These are phyloP conservation scores for Microascus cirrosus DNA, from an alignment of 2,329 filamentous ascomycete genomes.

Conservation along the genomic window DNA sequence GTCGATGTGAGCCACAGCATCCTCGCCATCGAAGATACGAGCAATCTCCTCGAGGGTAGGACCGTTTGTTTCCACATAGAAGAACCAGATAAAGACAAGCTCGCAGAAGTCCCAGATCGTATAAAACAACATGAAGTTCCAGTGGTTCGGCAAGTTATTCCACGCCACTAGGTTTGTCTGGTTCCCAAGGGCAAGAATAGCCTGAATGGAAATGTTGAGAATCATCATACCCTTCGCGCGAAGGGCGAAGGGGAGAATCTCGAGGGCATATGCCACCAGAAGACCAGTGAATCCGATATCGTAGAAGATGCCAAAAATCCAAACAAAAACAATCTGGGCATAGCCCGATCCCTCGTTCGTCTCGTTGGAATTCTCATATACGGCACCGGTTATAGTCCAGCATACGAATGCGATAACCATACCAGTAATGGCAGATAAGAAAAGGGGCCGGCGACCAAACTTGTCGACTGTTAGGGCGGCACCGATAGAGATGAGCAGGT, in stretches of 20 bases:
- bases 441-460: conserved; percentile 40
- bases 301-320: conserved; percentile 48
- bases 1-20: conserved; percentile 43
- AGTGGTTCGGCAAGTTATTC: conserved; percentile 47
- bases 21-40: conserved; percentile 58
- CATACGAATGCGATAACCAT: conserved; percentile 35
- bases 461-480: conserved; percentile 39
- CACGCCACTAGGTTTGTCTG: conserved; percentile 55
- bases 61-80: conserved; percentile 60
- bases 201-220: conserved; percentile 54
- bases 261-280: conserved; percentile 44
- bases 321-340: conserved; percentile 46
- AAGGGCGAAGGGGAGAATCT: conserved; percentile 46
- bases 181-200: conserved; percentile 47
- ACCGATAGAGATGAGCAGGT: conserved; percentile 44
- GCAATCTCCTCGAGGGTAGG: conserved; percentile 61
- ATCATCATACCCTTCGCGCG: conserved; percentile 51
- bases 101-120: conserved; percentile 51
- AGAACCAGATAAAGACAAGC: conserved; percentile 51
- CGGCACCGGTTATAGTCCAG: conserved; percentile 41
- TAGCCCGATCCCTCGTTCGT: conserved; percentile 34
- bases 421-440: conserved; percentile 35
- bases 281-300: conserved; percentile 49
- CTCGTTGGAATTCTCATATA: conserved; percentile 35
- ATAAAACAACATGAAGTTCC: conserved; percentile 58